Evolutionary conservation across 768 basidiomycete species (phyloP), one percentile per base, ranked within the genome.

Genomic region (Leccinum broughii): DNA sequence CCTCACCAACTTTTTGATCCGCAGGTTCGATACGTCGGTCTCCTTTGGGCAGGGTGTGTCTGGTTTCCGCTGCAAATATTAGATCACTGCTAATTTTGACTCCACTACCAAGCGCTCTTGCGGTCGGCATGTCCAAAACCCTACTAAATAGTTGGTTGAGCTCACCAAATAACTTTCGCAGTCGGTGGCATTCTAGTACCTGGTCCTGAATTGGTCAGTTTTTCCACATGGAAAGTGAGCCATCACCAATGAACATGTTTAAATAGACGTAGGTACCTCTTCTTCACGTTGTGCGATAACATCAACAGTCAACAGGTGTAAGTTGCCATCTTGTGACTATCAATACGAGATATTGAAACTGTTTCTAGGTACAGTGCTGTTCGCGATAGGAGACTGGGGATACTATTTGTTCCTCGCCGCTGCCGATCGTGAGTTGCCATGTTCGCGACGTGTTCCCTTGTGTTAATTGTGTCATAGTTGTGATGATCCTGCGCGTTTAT

Each of bases 401-500:
- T 53, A 53, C 3, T 22, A 22, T 8, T 13, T 53, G 0, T 53
- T 53, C 20, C 51, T 53, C 20, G 51, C 51, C n/a, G 51, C 51
- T 22, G 32, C 51, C 6, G 51, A 53, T 35, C 20, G 51, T 53
- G 32, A 35, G 51, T 35, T 35, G 2, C 51, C 13, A 11, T 14
- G 11, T 26, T 22, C 20, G 2, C 51, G 8, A 32, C 32, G 7
- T 32, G 10, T 32, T 26, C 10, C 20, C 15, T 4, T 51, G 8
- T 51, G 6, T 35, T 13, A 53, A 13, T 6, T 22, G 32, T 34
- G n/a, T 53, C 32, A 22, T 11, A 53, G 51, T 53, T 13, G 51
- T 53, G 34, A 53, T 53, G 51, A 53, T 53, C 7, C 20, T 32
- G 32, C 51, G 51, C 11, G 51, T 53, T 22, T 53, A 53, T 53